Evolutionary conservation across 1,284 basidiomycete species (phyloP).

Genomic region (Papiliotrema nemorosa): DNA sequence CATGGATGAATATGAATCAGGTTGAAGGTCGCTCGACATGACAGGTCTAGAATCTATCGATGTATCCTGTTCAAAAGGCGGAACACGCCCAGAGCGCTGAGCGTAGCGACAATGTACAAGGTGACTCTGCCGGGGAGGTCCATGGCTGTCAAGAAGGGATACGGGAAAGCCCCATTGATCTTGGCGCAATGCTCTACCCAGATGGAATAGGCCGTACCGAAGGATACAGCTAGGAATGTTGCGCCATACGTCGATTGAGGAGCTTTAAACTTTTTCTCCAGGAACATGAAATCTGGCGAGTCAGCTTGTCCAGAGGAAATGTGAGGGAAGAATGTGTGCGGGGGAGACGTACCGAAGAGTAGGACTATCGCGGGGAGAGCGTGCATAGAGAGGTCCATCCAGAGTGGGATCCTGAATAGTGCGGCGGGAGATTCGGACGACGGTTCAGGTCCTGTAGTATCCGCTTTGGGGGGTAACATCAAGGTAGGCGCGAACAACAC

Average conservation of each 20-base stretch:
- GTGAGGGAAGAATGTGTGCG: background rate
- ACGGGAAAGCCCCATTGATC: conserved; percentile 63
- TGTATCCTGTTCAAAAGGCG: conserved; percentile 52
- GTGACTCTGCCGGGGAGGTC: conserved; percentile 55
- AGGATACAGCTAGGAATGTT: conserved; percentile 51
- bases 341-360: conserved; percentile 47
- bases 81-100: conserved; percentile 60
- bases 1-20: too few relatives aligned
- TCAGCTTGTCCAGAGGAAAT: background rate
- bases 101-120: conserved; percentile 60
- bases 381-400: conserved; percentile 62
- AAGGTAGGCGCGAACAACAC: conserved; percentile 32
- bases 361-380: conserved; percentile 61
- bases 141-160: conserved; percentile 71
- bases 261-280: conserved; percentile 61
- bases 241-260: conserved; percentile 53
- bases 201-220: conserved; percentile 57
- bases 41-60: conserved; percentile 10
- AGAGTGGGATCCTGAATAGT: conserved; percentile 57
- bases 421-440: conserved; percentile 49
- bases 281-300: conserved; percentile 61
- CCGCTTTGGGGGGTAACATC: conserved; percentile 36
- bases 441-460: conserved; percentile 35
- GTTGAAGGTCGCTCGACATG: too few relatives aligned
- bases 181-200: conserved; percentile 69